phyloP scores from a whole-genome alignment of 2,329 filamentous ascomycete genomes.

The Trichoderma oligosporum region DNA sequence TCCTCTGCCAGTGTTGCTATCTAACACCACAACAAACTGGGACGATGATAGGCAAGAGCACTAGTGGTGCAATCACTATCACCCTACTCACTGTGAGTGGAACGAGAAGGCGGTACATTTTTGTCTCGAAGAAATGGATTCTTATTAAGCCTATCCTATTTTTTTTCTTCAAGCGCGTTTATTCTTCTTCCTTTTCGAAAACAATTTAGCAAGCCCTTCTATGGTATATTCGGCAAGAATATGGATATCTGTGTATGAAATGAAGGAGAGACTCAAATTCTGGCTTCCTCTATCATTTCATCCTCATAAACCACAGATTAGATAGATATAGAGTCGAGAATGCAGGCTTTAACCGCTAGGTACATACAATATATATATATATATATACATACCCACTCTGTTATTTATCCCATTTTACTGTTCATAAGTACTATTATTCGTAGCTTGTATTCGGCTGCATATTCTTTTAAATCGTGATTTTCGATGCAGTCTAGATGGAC shows the following conservation, averaged over 20 bases:
- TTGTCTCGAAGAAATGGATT: neutral
- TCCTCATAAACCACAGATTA: neutral
- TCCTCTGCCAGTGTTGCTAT: neutral
- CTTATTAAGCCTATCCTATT: neutral
- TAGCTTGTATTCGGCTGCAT: no score
- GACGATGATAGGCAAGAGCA: neutral
- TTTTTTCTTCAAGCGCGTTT: neutral
- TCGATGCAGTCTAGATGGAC: no score
- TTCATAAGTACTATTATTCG: no score
- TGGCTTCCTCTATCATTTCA: neutral
- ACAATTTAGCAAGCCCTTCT: neutral
- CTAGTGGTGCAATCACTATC: neutral
- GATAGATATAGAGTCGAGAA: neutral
- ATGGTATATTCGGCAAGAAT: neutral
- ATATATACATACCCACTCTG: neutral
- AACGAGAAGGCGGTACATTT: neutral
- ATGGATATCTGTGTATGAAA: neutral
- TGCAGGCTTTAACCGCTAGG: neutral
- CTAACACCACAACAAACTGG: neutral
- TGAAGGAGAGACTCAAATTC: neutral
- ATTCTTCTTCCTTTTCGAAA: neutral
- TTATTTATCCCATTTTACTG: neutral
- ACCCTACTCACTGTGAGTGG: neutral
- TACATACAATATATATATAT: no score
- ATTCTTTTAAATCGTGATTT: no score